Evolutionary conservation across 2,329 filamentous ascomycete genomes (phyloP).

Genomic region (Pyricularia sp.): DNA sequence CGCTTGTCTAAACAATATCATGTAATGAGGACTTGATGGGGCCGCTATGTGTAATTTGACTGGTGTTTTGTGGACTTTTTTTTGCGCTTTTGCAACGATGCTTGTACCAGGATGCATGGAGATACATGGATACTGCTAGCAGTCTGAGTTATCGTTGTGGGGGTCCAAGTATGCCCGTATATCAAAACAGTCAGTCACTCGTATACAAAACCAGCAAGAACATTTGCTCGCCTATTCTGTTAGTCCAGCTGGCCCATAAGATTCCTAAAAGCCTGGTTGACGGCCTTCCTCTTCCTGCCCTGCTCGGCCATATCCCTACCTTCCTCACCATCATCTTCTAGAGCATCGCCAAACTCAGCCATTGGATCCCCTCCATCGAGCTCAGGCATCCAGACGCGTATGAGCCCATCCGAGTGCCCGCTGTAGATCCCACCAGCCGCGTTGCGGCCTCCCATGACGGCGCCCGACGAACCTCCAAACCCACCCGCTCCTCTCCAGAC

Average conservation of each 20-base stretch:
- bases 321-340: constrained; percentile 23
- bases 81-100: too few species aligned
- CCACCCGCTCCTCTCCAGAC: constrained; percentile 58
- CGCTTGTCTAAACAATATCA: too few species aligned
- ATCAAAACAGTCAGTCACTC: too few species aligned
- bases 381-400: constrained; percentile 62
- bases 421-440: constrained; percentile 55
- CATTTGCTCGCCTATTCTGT: not conserved
- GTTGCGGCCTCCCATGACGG: constrained; percentile 46
- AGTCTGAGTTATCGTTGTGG: too few species aligned
- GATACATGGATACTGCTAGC: too few species aligned
- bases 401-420: constrained; percentile 71
- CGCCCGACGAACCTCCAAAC: constrained; percentile 38
- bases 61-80: too few species aligned
- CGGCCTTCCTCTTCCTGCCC: constrained; percentile 58
- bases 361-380: constrained; percentile 24
- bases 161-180: too few species aligned
- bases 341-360: constrained; percentile 30
- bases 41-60: too few species aligned
- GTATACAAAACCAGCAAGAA: not conserved
- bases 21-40: too few species aligned
- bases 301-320: constrained; percentile 29
- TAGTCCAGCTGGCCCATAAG: constrained; percentile 44
- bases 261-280: constrained; percentile 69
- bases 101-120: too few species aligned